These are phyloP conservation scores for Sugiyamaella boreocaroliniensis DNA, from an alignment of 805 yeast genomes.

Conservation along the genomic window DNA sequence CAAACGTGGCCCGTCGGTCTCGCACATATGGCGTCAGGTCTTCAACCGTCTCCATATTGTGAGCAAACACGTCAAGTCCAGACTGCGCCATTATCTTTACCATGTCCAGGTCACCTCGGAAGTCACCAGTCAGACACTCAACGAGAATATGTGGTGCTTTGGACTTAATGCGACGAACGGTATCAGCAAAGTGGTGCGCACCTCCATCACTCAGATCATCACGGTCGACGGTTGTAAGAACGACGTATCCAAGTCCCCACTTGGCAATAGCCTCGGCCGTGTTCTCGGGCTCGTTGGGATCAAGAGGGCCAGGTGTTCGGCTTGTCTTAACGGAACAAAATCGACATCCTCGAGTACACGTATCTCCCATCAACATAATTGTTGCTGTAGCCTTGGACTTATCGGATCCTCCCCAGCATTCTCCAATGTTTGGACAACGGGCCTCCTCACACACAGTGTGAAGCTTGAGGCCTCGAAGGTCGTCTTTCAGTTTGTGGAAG, in stretches of 20 bases:
- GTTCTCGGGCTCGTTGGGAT: slow-evolving; percentile 94
- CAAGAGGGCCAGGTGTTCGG: slow-evolving; percentile 80
- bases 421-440: slow-evolving; percentile 98
- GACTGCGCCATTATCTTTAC: slow-evolving; percentile 73
- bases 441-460: slow-evolving; percentile 99
- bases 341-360: slow-evolving; percentile 98
- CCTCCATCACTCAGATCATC: slow-evolving; percentile 95
- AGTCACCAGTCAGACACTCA: slow-evolving; percentile 92
- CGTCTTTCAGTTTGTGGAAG: slow-evolving; percentile 72
- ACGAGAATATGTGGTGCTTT: slow-evolving; percentile 89
- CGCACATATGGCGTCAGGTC: slow-evolving; percentile 89
- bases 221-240: slow-evolving; percentile 93
- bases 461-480: slow-evolving; percentile 77
- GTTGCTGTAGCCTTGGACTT: slow-evolving; percentile 93
- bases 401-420: slow-evolving; percentile 96
- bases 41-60: slow-evolving; percentile 94
- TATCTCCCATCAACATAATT: slow-evolving; percentile 96
- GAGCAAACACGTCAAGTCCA: slow-evolving; percentile 95
- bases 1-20: slow-evolving; percentile 93
- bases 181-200: slow-evolving; percentile 79
- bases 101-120: slow-evolving; percentile 80
- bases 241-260: slow-evolving; percentile 98
- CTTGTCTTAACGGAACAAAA: slow-evolving; percentile 95
- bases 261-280: slow-evolving; percentile 95
- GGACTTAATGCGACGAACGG: slow-evolving; percentile 74